These are phyloP conservation scores for Naganishia vishniacii DNA, from an alignment of 768 basidiomycete genomes.

Conservation along the genomic window DNA sequence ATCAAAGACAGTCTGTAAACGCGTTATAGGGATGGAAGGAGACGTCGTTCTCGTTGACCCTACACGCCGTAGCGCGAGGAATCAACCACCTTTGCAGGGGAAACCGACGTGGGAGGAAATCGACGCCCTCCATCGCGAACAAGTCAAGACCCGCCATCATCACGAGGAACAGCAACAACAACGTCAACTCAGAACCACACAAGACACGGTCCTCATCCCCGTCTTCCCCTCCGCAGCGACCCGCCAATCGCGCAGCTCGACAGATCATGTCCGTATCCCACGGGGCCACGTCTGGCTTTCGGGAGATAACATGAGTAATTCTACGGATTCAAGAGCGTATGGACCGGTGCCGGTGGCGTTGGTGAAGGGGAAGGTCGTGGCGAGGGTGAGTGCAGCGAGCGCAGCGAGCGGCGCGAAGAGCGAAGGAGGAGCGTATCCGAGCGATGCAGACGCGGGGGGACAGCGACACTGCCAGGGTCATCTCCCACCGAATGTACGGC, in stretches of 20 bases:
- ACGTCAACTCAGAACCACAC: neutral
- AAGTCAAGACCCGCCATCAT: neutral
- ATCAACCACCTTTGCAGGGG: conserved; percentile 12
- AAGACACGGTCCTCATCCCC: conserved; percentile 2
- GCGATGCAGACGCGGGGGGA: too few species aligned
- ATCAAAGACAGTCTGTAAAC: conserved; percentile 69
- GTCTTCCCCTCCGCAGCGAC: conserved; percentile 16
- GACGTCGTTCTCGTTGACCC: conserved; percentile 87
- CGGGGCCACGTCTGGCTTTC: conserved; percentile 82
- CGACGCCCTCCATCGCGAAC: conserved; percentile 27
- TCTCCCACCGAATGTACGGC: too few species aligned
- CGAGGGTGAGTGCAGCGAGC: conserved; percentile 41
- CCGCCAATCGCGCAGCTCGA: neutral
- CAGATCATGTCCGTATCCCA: conserved; percentile 70
- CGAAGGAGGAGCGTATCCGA: too few species aligned
- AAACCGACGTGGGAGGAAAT: conserved; percentile 31
- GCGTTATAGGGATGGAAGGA: conserved; percentile 81
- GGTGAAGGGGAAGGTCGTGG: conserved; percentile 31
- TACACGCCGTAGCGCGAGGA: too few species aligned
- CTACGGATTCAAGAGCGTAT: conserved; percentile 84
- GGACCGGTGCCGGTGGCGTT: conserved; percentile 70
- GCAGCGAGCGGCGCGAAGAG: too few species aligned
- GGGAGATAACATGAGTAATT: conserved; percentile 79
- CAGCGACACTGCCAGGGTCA: too few species aligned
- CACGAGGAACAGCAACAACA: neutral